These are phyloP conservation scores for Brasenia schreberi DNA, from an alignment of 164 flowering plant genomes.

Conservation along the genomic window DNA sequence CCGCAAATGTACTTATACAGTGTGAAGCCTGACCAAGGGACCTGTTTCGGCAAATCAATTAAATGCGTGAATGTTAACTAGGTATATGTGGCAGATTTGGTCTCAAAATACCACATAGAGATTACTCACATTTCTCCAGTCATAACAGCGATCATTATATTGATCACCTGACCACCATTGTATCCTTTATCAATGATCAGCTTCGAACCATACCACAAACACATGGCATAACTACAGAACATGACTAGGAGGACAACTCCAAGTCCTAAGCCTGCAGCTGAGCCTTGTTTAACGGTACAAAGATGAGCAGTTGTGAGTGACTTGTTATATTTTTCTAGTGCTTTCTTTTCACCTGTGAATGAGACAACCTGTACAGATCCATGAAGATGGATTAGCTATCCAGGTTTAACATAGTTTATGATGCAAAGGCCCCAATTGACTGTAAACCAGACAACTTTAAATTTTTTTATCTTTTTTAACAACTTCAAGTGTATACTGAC, in stretches of 20 bases:
- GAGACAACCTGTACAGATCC: constrained; percentile 37
- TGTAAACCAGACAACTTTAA: too few species aligned
- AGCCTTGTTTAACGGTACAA: constrained; percentile 32
- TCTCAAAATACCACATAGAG: neutral
- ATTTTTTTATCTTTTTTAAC: too few species aligned
- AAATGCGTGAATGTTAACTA: too few species aligned
- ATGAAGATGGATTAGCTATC: too few species aligned
- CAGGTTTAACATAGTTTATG: too few species aligned
- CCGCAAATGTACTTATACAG: constrained; percentile 40
- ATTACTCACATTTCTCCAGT: constrained; percentile 53
- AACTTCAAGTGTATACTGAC: too few species aligned
- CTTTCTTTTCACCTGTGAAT: constrained; percentile 60
- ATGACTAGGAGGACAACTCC: constrained; percentile 20
- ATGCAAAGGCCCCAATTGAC: too few species aligned
- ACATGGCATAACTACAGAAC: constrained; percentile 43
- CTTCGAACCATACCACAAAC: constrained; percentile 56
- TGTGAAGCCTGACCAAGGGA: constrained; percentile 52
- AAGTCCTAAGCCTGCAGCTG: constrained; percentile 48
- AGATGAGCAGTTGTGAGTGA: constrained; percentile 30
- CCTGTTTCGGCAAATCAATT: constrained; percentile 14
- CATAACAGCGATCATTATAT: constrained; percentile 42
- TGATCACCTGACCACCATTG: constrained; percentile 51
- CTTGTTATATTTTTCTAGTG: constrained; percentile 33
- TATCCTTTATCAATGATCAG: constrained; percentile 45
- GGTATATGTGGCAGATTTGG: neutral